A percentile compares a stretch with the other conserved stretches of the same genome.
Conservation (phyloP, 768 basidiomycete species). For the Hortiboletus flavorubellus region DNA sequence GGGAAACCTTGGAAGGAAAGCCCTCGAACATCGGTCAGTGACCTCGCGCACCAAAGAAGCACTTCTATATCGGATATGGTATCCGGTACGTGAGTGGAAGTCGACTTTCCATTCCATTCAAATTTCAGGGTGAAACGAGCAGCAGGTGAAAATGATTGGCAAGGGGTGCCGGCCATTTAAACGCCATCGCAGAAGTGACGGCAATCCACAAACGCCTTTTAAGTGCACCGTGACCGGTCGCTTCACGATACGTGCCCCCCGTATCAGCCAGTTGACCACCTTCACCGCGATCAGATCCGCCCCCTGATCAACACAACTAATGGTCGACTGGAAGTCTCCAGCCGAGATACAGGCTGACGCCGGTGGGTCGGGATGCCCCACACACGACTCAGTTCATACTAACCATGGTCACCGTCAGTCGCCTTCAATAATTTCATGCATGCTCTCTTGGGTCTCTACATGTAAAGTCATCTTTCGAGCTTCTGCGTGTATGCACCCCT, state of each 20-base stretch:
- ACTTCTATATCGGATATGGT: slow-evolving; percentile 2
- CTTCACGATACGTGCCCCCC: neutral
- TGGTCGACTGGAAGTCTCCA: slow-evolving; percentile 58
- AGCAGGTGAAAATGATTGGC: slow-evolving; percentile 4
- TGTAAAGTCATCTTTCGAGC: slow-evolving; percentile 37
- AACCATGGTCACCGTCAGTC: slow-evolving; percentile 11
- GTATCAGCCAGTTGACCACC: neutral
- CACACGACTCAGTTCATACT: neutral
- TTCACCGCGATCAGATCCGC: neutral
- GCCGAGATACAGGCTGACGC: slow-evolving; percentile 46
- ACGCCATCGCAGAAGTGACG: slow-evolving; percentile 17
- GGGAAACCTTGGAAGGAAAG: neutral
- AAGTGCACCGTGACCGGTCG: slow-evolving; percentile 5
- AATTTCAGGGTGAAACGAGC: neutral
- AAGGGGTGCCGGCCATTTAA: slow-evolving; percentile 12
- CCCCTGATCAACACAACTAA: slow-evolving; percentile 21
- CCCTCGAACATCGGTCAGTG: neutral
- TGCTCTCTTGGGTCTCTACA: slow-evolving; percentile 54
- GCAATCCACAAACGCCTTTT: slow-evolving; percentile 6
- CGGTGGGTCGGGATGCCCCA: slow-evolving; percentile 30
- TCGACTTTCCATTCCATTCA: slow-evolving; percentile 4
- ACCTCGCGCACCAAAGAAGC: slow-evolving; percentile 14
- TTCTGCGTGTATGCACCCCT: slow-evolving; percentile 7
- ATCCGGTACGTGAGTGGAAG: slow-evolving; percentile 3
- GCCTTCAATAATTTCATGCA: slow-evolving; percentile 56